Percentiles rank a stretch among this genome's conserved stretches.
Evolutionary conservation across 2,329 filamentous ascomycete genomes (phyloP).

Genomic region (Colletotrichum sp.): DNA sequence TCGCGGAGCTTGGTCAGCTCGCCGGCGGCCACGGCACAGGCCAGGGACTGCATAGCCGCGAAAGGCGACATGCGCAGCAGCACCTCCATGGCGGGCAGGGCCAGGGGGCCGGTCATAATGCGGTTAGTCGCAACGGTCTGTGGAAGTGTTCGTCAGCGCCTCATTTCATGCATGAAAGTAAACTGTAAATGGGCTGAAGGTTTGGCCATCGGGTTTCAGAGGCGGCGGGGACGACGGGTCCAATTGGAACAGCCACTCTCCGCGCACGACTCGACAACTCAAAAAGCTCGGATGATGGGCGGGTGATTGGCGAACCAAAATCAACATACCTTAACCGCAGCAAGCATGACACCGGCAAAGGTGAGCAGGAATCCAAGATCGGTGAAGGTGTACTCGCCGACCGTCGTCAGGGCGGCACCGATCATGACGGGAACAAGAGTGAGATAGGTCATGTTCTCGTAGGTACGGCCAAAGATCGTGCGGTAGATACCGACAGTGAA

Average conservation of each 20-base stretch:
- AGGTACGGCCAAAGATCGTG: slow-evolving; percentile 58
- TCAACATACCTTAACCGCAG: slow-evolving; percentile 55
- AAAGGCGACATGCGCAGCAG: slow-evolving; percentile 68
- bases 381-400: slow-evolving; percentile 69
- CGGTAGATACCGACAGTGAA: slow-evolving; percentile 68
- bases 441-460: slow-evolving; percentile 61
- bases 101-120: slow-evolving; percentile 66
- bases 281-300: slow-evolving; percentile 1
- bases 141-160: background rate
- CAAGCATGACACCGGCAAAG: slow-evolving; percentile 58
- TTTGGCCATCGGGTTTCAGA: slow-evolving; percentile 5
- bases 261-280: background rate
- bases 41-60: slow-evolving; percentile 59
- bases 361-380: slow-evolving; percentile 60
- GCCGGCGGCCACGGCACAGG: slow-evolving; percentile 56
- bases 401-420: slow-evolving; percentile 64
- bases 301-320: background rate
- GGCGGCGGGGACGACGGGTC: background rate
- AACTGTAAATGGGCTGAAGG: background rate
- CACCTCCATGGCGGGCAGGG: slow-evolving; percentile 63
- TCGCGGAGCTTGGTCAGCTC: slow-evolving; percentile 52
- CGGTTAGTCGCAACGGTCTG: slow-evolving; percentile 68
- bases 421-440: slow-evolving; percentile 66
- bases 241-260: slow-evolving; percentile 1
- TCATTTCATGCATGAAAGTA: background rate